Base-by-base conservation (phyloP, 129 eudicot genomes). In the Chrysanthemum seticuspe region DNA sequence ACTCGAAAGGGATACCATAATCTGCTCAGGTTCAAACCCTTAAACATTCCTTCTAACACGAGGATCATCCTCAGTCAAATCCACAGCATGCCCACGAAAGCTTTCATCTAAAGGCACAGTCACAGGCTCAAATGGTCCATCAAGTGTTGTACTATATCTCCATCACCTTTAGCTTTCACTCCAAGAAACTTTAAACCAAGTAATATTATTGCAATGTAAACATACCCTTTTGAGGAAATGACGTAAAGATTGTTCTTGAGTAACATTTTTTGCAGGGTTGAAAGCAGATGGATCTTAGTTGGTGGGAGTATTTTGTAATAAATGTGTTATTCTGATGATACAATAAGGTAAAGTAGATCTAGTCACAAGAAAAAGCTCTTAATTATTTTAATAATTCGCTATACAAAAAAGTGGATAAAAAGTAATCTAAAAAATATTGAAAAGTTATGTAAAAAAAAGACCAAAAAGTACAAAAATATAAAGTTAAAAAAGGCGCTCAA, bases 11-110 rank as follows among this genome's bases (percentile, higher is more conserved):
- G 97, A 85, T 14, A 93, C 79, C 2, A 89, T 84, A 53, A 93
- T 86, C 79, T 93, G 98, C 45, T 93, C 98, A 48, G 98, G 98
- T 57, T 79, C 53, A 76, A 85, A 87, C 12, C 95, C 98, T 23
- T 56, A 65, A 52, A 81, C 98, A 10, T 4, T 76, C 58, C 97
- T 78, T 45, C 48, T 80, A 62, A 93, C 85, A 49, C 98, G 77
- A 0, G 91, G 85, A 72, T 93, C 98, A 18, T 85, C 79, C 18
- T 81, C 78, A 3, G 97, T 95, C 86, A 93, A 86, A 77, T 93
- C 98, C 2, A 84, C 76, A 11, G 98, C 98, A 80, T 85, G 67
- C 14, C 98, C 98, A 52, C 98, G 81, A 73, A 89, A 89, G 11
- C 81, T 83, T 2, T 84, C 65, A 67, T 93, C 97, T 40, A 89